Percentiles rank a stretch among this genome's conserved stretches.
Evolutionary conservation across 805 yeast species (phyloP).

Genomic region (Brettanomyces sp.): DNA sequence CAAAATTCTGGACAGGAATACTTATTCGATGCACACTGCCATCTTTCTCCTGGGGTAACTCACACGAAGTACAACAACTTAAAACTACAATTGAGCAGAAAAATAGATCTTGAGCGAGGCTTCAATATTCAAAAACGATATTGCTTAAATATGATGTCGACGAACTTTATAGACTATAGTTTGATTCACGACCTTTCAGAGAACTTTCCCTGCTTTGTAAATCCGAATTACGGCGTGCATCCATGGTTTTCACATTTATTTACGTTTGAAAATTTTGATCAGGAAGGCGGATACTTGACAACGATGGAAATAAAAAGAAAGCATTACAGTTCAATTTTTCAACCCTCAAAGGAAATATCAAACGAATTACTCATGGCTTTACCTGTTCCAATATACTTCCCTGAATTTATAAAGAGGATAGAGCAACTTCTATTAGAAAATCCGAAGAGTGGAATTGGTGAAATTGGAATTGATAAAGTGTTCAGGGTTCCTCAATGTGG

Average conservation of each 20-base stretch:
- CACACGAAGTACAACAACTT: conserved; percentile 3
- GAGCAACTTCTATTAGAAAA: conserved; percentile 19
- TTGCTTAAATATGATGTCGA: conserved; percentile 34
- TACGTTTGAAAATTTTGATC: conserved; percentile 19
- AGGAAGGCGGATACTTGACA: background rate
- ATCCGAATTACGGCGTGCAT: conserved; percentile 66
- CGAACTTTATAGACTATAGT: conserved; percentile 30
- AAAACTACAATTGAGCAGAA: background rate
- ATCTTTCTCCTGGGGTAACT: conserved; percentile 21
- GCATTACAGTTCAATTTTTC: conserved; percentile 53
- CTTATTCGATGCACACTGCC: conserved; percentile 33
- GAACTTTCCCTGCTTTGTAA: conserved; percentile 14
- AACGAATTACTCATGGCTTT: conserved; percentile 21
- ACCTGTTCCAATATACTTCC: conserved; percentile 52
- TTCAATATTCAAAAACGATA: conserved; percentile 5
- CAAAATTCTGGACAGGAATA: background rate
- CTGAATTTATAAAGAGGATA: conserved; percentile 25
- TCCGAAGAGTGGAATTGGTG: conserved; percentile 53
- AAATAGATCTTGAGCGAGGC: background rate
- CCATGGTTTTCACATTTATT: conserved; percentile 85
- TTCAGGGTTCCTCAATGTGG: conserved; percentile 61
- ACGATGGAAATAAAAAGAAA: conserved; percentile 24
- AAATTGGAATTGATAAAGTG: conserved; percentile 79
- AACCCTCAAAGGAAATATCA: conserved; percentile 27
- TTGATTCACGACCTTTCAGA: conserved; percentile 16